Conservation (phyloP, 768 basidiomycete genomes). For the Nevesoporus exiguus region DNA sequence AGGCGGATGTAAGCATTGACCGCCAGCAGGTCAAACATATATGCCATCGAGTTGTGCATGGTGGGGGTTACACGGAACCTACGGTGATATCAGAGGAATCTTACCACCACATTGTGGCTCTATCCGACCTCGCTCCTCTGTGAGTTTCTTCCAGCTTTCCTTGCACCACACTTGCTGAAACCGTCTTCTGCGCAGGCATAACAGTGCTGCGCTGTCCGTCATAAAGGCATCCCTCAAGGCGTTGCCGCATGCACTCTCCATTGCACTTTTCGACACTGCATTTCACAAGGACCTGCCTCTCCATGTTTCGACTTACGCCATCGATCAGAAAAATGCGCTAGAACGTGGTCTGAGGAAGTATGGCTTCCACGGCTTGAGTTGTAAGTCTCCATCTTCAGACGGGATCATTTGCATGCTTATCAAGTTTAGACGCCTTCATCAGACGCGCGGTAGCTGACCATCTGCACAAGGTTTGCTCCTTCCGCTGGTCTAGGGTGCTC, state of each 20-base stretch:
- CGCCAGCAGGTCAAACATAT: conserved; percentile 45
- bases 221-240: conserved; percentile 57
- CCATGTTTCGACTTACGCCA: conserved; percentile 78
- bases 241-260: conserved; percentile 65
- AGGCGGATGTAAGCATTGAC: conserved; percentile 41
- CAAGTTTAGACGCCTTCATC: conserved; percentile 58
- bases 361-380: conserved; percentile 87
- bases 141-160: conserved; percentile 35
- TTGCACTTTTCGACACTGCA: conserved; percentile 87
- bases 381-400: conserved; percentile 30
- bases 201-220: conserved; percentile 57
- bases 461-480: conserved; percentile 47
- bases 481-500: neutral
- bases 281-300: conserved; percentile 76
- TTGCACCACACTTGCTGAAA: neutral
- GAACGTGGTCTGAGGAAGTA: conserved; percentile 79
- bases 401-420: neutral
- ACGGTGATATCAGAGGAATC: conserved; percentile 65
- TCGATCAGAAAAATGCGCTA: conserved; percentile 58
- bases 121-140: conserved; percentile 81
- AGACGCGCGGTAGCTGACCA: conserved; percentile 56
- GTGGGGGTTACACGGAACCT: conserved; percentile 72
- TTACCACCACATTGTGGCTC: conserved; percentile 65
- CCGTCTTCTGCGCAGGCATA: conserved; percentile 43
- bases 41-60: conserved; percentile 86